Evolutionary conservation across 129 eudicot species (phyloP), one percentile per base, ranked within the genome.

Genomic region (Apium graveolens): DNA sequence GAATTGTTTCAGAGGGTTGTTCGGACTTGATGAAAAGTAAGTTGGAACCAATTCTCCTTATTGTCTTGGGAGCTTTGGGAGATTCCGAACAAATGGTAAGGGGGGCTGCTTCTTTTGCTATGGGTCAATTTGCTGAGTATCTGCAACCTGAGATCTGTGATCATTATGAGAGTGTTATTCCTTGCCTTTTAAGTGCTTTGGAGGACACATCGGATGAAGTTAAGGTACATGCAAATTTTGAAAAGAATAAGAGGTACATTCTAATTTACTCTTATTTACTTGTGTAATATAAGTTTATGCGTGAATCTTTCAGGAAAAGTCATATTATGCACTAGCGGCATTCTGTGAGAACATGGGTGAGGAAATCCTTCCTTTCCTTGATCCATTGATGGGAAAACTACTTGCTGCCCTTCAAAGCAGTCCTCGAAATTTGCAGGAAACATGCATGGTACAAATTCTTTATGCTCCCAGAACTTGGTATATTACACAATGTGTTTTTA

Each of bases 301-400:
- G 62, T 14, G 32, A 27, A 24, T 62, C 70, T 57, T 84, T 73
- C 93, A 94, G 98, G 98, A 91, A 81, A 94, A 94, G 88, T 91
- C 98, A 43, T 94, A 94, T 83, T 94, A 94, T 68, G 98, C 97
- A 29, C 84, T 94, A 86, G 98, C 98, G 7, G 97, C 97, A 72
- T 94, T 91, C 80, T 94, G 98, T 90, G 98, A 94, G 89, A 84
- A 90, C 84, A 94, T 94, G 98, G 98, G 97, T 71, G 97, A 89
- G 65, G 98, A 91, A 87, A 94, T 94, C 74, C 96, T 94, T 46
- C 97, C 92, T 66, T 94, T 91, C 82, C 86, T 94, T 82, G 98
- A 94, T 79, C 89, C 97, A 75, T 83, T 94, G 80, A 91, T 94
- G 97, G 96, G 84, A 55, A 88, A 87, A 85, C 85, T 94, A 63